A percentile compares a stretch with the other conserved stretches of the same genome.
phyloP scores from a whole-genome alignment of 345 rosid genomes.

The Pistacia atlantica region DNA sequence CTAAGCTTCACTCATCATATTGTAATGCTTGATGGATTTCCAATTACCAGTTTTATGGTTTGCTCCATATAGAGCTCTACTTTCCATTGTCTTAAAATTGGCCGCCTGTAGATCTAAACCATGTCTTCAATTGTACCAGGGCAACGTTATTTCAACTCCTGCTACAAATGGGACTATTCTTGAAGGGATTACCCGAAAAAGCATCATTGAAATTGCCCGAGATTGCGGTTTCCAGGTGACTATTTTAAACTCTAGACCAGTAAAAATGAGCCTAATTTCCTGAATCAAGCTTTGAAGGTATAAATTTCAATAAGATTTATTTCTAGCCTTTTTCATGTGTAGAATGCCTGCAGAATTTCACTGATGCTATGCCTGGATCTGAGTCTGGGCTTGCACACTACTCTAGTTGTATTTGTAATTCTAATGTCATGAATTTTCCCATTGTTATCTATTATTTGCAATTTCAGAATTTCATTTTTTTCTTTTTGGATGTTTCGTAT shows the following conservation, averaged over 20 bases:
- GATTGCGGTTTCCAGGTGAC: constrained; percentile 72
- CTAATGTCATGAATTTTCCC: too few species aligned
- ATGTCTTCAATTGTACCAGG: constrained; percentile 35
- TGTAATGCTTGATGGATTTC: neutral
- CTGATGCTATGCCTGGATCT: too few species aligned
- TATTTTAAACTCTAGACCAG: neutral
- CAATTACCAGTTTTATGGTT: neutral
- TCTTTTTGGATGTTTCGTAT: too few species aligned
- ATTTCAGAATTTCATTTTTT: too few species aligned
- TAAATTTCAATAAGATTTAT: neutral
- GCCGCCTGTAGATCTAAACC: neutral
- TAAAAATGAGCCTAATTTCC: neutral
- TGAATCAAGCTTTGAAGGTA: neutral
- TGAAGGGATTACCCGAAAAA: constrained; percentile 74
- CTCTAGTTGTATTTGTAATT: too few species aligned
- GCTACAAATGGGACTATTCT: constrained; percentile 73
- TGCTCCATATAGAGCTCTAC: neutral
- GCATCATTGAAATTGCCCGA: constrained; percentile 67
- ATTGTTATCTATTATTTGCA: too few species aligned
- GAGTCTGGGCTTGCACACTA: too few species aligned
- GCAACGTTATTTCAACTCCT: constrained; percentile 66
- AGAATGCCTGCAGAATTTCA: too few species aligned
- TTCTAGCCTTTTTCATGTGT: too few species aligned
- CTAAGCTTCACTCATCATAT: neutral
- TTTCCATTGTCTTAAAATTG: neutral